Conservation (phyloP, 768 basidiomycete species). For the Leccinum uliginosum region DNA sequence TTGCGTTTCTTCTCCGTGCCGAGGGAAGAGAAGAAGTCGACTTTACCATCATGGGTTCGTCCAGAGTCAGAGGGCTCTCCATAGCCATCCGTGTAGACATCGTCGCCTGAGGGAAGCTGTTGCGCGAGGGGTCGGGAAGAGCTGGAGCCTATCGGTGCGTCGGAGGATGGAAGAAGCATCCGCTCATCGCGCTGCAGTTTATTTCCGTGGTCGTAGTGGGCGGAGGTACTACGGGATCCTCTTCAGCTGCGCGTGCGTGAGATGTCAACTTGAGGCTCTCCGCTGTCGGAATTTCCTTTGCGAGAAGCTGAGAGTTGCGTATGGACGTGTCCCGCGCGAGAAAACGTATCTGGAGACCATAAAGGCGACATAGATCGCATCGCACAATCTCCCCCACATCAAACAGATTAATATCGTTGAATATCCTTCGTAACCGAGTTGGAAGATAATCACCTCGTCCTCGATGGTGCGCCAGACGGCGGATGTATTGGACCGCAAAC, state of each 20-base stretch:
- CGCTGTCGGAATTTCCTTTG: conserved; percentile 72
- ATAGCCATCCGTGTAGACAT: conserved; percentile 63
- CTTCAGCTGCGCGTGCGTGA: conserved; percentile 43
- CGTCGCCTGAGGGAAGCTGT: conserved; percentile 33
- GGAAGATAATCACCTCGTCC: neutral
- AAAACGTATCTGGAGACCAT: neutral
- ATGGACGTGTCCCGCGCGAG: conserved; percentile 2
- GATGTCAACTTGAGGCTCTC: conserved; percentile 69
- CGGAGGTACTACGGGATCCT: conserved; percentile 46
- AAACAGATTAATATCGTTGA: neutral
- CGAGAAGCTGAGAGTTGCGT: conserved; percentile 44
- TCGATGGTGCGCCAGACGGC: too few species aligned
- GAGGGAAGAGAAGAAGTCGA: conserved; percentile 88
- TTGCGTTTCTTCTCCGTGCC: conserved; percentile 78
- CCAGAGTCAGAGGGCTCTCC: conserved; percentile 44
- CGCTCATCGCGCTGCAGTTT: conserved; percentile 73
- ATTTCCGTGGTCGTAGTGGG: conserved; percentile 40
- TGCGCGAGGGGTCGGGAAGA: conserved; percentile 30
- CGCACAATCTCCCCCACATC: neutral
- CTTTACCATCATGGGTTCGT: conserved; percentile 50
- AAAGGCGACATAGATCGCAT: neutral
- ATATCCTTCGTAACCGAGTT: neutral
- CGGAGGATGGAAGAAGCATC: conserved; percentile 64
- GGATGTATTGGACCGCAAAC: too few species aligned
- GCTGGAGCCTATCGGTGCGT: conserved; percentile 25